These are phyloP conservation scores for Thielaviopsis punctulata DNA, from an alignment of 2,329 filamentous ascomycete genomes.

Conservation along the genomic window DNA sequence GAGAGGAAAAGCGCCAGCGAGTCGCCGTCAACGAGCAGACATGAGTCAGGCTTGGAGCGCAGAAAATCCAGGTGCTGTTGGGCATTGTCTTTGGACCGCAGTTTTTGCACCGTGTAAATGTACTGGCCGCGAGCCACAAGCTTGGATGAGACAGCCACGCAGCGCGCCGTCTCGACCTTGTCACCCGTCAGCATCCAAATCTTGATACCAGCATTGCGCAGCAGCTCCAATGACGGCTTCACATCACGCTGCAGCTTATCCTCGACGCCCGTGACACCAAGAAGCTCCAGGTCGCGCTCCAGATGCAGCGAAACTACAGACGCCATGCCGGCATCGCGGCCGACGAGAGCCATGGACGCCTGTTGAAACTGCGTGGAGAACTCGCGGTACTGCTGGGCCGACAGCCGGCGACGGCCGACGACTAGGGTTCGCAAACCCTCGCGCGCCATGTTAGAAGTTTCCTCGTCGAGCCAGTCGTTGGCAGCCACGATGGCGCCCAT, in stretches of 20 bases:
- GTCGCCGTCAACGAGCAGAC: conserved; percentile 87
- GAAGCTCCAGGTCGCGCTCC: conserved; percentile 74
- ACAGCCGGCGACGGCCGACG: conserved; percentile 79
- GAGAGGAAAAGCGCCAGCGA: conserved; percentile 68
- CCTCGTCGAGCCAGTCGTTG: conserved; percentile 97
- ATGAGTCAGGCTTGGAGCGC: conserved; percentile 69
- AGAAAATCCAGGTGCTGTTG: conserved; percentile 82
- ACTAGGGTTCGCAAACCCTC: conserved; percentile 90
- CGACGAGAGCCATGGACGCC: conserved; percentile 62
- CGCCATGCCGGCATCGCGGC: conserved; percentile 68
- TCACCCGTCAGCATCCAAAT: conserved; percentile 99
- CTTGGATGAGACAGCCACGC: conserved; percentile 88
- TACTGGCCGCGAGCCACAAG: conserved; percentile 86
- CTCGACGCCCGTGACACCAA: conserved; percentile 95
- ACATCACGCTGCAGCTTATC: conserved; percentile 93
- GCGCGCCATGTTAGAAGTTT: conserved; percentile 98
- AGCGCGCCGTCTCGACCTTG: conserved; percentile 94
- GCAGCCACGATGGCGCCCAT: conserved; percentile 91
- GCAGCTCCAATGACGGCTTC: conserved; percentile 82
- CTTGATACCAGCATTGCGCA: conserved; percentile 94
- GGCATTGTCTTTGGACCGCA: conserved; percentile 68
- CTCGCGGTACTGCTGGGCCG: conserved; percentile 58
- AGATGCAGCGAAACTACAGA: conserved; percentile 63
- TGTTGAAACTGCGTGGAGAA: conserved; percentile 62
- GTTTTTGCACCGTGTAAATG: conserved; percentile 79